Base-by-base conservation (phyloP, 306 rosid species). In the Fagus crenata region DNA sequence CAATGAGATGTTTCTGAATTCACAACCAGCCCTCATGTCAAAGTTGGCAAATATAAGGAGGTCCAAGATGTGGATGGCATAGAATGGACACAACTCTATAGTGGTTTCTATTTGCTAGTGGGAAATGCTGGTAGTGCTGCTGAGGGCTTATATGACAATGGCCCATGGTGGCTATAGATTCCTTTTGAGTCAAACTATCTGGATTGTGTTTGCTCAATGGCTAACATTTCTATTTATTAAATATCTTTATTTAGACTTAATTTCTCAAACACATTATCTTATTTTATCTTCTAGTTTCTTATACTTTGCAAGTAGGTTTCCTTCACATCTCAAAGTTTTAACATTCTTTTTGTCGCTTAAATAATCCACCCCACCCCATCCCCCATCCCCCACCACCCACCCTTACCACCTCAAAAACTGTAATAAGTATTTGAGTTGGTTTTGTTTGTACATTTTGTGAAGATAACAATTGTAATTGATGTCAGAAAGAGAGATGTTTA, bases 151-250 rank as follows among this genome's bases (percentile, higher is more conserved):
- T 70, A 56, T 74, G 85, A 83, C 69, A 53, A 41, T 80, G 85
- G 85, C 80, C 81, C 67, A 80, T 75, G 74, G 68, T 71, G 83
- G 56, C 67, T 59, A 36, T 36, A n/a, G 72, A 68, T 67, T 54
- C 72, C n/a, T 22, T 65, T 43, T n/a, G 8, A 37, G 84, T 85
- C 89, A 76, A 85, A 72, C 67, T 39, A 41, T 61, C 35, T 76
- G 53, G 77, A 82, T 82, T 82, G 82, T 85, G 84, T 79, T 82
- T 82, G 84, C 75, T 69, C 61, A 42, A 79, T 85, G 82, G 86
- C 75, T 54, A 51, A 63, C 84, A 79, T 42, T 46, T 67, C 37
- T 61, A 42, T 65, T 58, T 12, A 22, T 64, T 7, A 63, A 41
- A 43, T 59, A 51, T 73, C 55, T 49, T 72, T 53, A 4, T 49